Conservation (phyloP, 177 flowering plant species). For the Vitis hybrid region DNA sequence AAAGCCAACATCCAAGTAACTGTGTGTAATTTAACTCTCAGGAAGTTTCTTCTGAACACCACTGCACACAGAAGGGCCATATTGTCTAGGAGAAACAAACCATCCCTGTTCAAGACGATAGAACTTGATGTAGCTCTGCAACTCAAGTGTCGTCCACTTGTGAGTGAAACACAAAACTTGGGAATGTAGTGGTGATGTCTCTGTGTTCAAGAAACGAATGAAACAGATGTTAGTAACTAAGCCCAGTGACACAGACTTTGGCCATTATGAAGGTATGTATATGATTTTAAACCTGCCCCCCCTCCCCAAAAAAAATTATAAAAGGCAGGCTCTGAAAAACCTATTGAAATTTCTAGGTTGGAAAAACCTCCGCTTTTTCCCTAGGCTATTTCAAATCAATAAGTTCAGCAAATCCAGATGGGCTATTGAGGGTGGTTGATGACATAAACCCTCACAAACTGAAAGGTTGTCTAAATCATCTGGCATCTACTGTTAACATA, state of each 20-base stretch:
- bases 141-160: constrained; percentile 32
- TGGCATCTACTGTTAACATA: no score
- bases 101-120: neutral
- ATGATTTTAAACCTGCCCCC: no score
- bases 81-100: neutral
- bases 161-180: constrained; percentile 35
- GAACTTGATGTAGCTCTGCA: neutral
- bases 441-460: no score
- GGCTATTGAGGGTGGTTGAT: no score
- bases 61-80: neutral
- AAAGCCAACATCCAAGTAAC: neutral
- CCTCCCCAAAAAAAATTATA: no score
- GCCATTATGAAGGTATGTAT: no score
- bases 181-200: constrained; percentile 38
- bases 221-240: neutral
- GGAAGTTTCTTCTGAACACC: neutral
- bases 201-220: constrained; percentile 10
- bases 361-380: no score
- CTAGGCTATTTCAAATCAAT: no score
- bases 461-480: neutral
- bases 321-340: no score
- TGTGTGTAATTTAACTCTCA: neutral
- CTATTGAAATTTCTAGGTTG: no score
- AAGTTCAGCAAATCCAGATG: no score
- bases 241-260: neutral